Evolutionary conservation across 169 alveolate species (phyloP), one percentile per base, ranked within the genome.

Genomic region (Toxoplasma gondii): DNA sequence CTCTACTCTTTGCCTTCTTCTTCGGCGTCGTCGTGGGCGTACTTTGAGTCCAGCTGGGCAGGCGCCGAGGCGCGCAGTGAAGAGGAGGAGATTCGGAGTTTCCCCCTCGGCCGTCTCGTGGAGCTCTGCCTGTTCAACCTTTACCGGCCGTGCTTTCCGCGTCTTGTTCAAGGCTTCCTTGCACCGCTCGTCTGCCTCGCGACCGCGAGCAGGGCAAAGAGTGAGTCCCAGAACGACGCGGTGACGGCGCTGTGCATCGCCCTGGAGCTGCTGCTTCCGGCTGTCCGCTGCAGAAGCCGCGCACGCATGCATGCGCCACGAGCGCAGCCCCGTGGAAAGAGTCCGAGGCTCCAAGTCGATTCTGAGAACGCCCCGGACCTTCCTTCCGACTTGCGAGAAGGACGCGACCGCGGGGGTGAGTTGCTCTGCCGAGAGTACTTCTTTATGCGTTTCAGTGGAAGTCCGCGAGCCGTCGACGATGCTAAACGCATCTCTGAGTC

Each of bases 161-260:
- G 49, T n/a, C 45, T 78, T 45, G 22, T 12, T 31, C 45, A n/a
- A 45, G 86, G 86, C n/a, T 17, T 78, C 86, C 29, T 78, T 31
- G 22, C 86, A 19, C n/a, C 86, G 19, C 86, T 78, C 45, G 45
- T 78, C 19, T 78, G 44, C 44, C 86, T 78, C 39, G 86, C 86
- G 29, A 36, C 86, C 45, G 86, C 45, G 44, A 78, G 86, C 44
- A 41, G 45, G 7, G 86, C 49, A 4, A 38, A 38, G 44, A 19
- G 27, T 45, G 49, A 78, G 7, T 1, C 45, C 5, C 86, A n/a
- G 4, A 45, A 24, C 44, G 49, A 31, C 27, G 86, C 86, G 39
- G 86, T 78, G 39, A 9, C 86, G 29, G 39, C 86, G 39, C 45
- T 78, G 86, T 78, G 86, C n/a, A n/a, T 78, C 39, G 39, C 49